Base-by-base conservation (phyloP, 345 rosid genomes). In the Populus euphratica region DNA sequence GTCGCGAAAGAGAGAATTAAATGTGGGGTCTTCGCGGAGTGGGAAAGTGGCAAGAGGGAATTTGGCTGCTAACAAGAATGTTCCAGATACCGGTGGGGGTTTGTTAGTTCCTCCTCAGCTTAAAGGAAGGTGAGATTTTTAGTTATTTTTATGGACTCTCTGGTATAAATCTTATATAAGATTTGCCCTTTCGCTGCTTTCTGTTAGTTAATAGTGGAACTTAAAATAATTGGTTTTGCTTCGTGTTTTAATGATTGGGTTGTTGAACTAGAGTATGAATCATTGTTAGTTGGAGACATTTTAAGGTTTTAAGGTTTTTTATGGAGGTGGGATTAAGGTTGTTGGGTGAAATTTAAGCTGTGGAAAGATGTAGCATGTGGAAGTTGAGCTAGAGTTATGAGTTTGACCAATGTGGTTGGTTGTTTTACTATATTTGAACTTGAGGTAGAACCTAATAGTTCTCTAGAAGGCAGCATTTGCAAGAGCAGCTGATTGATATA, bases 51-150 rank as follows among this genome's bases (percentile, higher is more conserved):
- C 94, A 11, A 89, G 87, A 83, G 95, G 91, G 29, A 77, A 54
- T 56, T 77, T 91, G 79, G 85, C 81, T 21, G 90, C 85, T 72
- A 52, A 86, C 7, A 92, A 83, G 89, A 83, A 75, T 78, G 73
- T 85, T 69, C 91, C 91, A 1, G 97, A 92, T 16, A 92, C 96
- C 47, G 85, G 77, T 5, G 85, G 91, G 38, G 90, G 92, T 29
- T 11, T 86, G 82, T 85, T 94, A 50, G 86, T 92, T 66, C 98
- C 98, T 21, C 98, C 97, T 50, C 98, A 94, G 91, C 90, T 94
- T 59, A 83, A 82, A 27, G 98, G 98, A 81, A 92, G 96, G 98
- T 94, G 27, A 10, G 36, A 68, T 90, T 74, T 65, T 35, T 16
- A 21, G 71, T 36, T 62, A 12, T 33, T 7, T 18, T 18, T 68